Evolutionary conservation across 2,329 filamentous ascomycete species (phyloP).

Genomic region (Epichloe hybrida): DNA sequence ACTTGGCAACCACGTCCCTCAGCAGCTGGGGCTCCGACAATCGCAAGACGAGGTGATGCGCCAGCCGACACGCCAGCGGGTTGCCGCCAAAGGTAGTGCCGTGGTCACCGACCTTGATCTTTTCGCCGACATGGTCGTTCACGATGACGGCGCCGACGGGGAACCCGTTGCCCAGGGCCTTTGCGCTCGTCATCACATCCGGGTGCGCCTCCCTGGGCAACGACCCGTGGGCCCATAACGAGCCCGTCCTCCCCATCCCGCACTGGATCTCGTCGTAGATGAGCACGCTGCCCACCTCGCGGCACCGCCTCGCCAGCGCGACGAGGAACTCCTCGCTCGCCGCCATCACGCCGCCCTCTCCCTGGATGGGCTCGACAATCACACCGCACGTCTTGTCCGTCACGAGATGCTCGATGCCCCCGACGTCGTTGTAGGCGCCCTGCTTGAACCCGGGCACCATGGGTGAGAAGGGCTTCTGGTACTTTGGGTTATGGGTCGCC

Average conservation of each 20-base stretch:
- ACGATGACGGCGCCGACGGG: slow-evolving; percentile 65
- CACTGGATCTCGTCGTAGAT: slow-evolving; percentile 98
- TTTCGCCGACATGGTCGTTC: slow-evolving; percentile 25
- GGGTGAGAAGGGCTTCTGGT: slow-evolving; percentile 85
- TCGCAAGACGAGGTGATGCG: slow-evolving; percentile 70
- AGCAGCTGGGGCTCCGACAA: slow-evolving; percentile 63
- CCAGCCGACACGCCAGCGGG: slow-evolving; percentile 76
- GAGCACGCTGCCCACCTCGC: slow-evolving; percentile 74
- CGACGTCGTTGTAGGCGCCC: slow-evolving; percentile 73
- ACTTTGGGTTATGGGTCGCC: slow-evolving; percentile 96
- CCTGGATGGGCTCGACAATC: slow-evolving; percentile 93
- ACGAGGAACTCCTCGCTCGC: slow-evolving; percentile 72
- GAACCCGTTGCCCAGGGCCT: slow-evolving; percentile 92
- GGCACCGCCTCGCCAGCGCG: slow-evolving; percentile 72
- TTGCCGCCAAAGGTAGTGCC: slow-evolving; percentile 93
- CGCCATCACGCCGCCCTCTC: slow-evolving; percentile 83
- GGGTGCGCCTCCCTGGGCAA: slow-evolving; percentile 75
- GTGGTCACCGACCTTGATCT: slow-evolving; percentile 56
- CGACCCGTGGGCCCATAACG: slow-evolving; percentile 74
- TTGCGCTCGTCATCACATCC: slow-evolving; percentile 86
- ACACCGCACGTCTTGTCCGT: slow-evolving; percentile 84
- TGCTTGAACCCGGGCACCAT: slow-evolving; percentile 92
- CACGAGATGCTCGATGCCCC: slow-evolving; percentile 56
- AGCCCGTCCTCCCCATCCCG: slow-evolving; percentile 75
- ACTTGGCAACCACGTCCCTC: slow-evolving; percentile 53